phyloP scores from a whole-genome alignment of 2,329 filamentous ascomycete species.

The Clonostachys byssicola region DNA sequence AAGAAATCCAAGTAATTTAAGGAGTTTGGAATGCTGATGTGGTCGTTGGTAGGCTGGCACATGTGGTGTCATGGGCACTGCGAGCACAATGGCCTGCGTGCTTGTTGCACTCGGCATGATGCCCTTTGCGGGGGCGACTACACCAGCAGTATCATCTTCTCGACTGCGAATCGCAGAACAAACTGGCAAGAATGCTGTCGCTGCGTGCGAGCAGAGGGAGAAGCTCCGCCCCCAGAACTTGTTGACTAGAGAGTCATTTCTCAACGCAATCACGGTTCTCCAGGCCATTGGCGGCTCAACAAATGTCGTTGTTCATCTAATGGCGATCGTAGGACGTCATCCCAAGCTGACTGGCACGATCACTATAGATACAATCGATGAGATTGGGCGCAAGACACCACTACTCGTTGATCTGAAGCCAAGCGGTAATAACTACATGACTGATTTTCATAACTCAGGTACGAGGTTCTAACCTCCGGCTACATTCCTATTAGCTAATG shows the following conservation, averaged over 20 bases:
- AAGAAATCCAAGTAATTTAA: too few species aligned
- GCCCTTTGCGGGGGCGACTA: conserved; percentile 71
- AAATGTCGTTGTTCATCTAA: conserved; percentile 80
- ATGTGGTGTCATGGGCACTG: conserved; percentile 89
- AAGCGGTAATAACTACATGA: conserved; percentile 82
- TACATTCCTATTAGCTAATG: too few species aligned
- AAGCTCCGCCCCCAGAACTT: conserved; percentile 67
- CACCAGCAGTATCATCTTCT: conserved; percentile 71
- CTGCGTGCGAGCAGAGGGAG: conserved; percentile 43
- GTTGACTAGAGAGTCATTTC: conserved; percentile 70
- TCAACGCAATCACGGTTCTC: conserved; percentile 82
- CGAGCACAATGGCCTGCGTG: conserved; percentile 84
- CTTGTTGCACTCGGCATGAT: conserved; percentile 81
- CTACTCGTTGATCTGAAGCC: conserved; percentile 85
- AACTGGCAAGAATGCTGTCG: conserved; percentile 65
- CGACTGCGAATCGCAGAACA: conserved; percentile 80
- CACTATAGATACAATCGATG: conserved; percentile 73
- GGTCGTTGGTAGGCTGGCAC: conserved; percentile 51
- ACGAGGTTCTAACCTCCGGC: too few species aligned
- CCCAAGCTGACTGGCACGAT: conserved; percentile 60
- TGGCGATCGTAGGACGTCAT: conserved; percentile 75
- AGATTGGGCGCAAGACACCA: conserved; percentile 72
- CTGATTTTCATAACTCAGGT: conserved; percentile 84
- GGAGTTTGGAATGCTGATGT: too few species aligned
- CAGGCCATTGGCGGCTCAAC: conserved; percentile 84